Percentiles rank a stretch among this genome's conserved stretches.
Evolutionary conservation across 768 basidiomycete genomes (phyloP).

Genomic region (Xerocomellus intermedius): DNA sequence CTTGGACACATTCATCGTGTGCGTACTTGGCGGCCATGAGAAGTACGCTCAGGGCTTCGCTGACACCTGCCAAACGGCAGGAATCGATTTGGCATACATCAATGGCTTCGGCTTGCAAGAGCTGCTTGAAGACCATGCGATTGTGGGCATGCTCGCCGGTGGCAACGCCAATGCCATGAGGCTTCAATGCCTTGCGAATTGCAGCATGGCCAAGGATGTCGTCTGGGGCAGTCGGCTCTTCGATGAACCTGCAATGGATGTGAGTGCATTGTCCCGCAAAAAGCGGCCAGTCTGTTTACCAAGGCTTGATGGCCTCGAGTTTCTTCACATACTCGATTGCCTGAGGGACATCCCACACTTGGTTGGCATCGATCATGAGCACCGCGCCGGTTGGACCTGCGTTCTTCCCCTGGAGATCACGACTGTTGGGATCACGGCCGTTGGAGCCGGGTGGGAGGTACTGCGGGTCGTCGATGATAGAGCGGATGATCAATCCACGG

Average conservation of each 20-base stretch:
- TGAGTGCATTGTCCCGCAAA: neutral
- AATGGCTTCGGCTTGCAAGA: conserved; percentile 88
- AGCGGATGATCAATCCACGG: conserved; percentile 85
- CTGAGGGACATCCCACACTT: conserved; percentile 92
- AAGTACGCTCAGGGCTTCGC: conserved; percentile 89
- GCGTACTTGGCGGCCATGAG: conserved; percentile 88
- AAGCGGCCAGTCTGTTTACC: conserved; percentile 44
- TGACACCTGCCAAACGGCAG: conserved; percentile 90
- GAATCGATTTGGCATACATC: conserved; percentile 96
- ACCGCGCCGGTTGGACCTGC: conserved; percentile 93
- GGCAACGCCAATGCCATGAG: conserved; percentile 86
- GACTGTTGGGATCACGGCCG: conserved; percentile 58
- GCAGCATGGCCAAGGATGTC: conserved; percentile 88
- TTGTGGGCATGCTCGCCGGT: conserved; percentile 98
- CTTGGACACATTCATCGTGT: neutral
- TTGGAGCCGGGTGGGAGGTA: conserved; percentile 62
- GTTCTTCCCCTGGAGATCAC: conserved; percentile 80
- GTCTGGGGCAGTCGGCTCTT: conserved; percentile 95
- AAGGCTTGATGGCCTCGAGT: conserved; percentile 79
- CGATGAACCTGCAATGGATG: conserved; percentile 71
- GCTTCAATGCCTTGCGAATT: conserved; percentile 79
- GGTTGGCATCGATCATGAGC: conserved; percentile 97
- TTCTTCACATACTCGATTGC: conserved; percentile 89
- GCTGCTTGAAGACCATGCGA: conserved; percentile 95
- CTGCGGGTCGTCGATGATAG: conserved; percentile 91